Conservation (phyloP, 352 stramenopile genomes). For the Globisporangium irregulare region DNA sequence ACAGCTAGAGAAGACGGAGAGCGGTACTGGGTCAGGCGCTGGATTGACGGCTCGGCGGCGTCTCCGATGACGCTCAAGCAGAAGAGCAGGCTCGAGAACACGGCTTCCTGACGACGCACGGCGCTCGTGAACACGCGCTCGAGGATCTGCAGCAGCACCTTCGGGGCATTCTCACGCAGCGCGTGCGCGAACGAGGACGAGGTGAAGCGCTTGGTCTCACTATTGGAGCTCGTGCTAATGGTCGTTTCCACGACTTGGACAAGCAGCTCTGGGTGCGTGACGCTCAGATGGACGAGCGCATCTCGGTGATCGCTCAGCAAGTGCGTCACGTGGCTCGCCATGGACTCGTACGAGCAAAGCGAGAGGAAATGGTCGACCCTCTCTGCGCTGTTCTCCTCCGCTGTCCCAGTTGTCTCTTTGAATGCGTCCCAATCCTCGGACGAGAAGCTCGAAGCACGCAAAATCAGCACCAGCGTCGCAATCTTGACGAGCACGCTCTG, state of each 20-base stretch:
- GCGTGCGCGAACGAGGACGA: slow-evolving; percentile 48
- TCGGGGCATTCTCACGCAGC: slow-evolving; percentile 39
- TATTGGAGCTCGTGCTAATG: not conserved
- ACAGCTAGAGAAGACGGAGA: slow-evolving; percentile 12
- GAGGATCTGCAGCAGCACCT: slow-evolving; percentile 47
- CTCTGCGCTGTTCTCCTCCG: not conserved
- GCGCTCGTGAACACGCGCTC: slow-evolving; percentile 55
- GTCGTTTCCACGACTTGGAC: slow-evolving; percentile 22
- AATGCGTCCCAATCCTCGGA: slow-evolving; percentile 31
- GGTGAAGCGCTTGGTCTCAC: slow-evolving; percentile 14
- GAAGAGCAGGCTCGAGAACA: slow-evolving; percentile 49
- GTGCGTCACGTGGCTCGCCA: slow-evolving; percentile 33
- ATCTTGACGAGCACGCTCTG: slow-evolving; percentile 54
- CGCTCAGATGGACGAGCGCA: slow-evolving; percentile 49
- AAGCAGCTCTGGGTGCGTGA: slow-evolving; percentile 63
- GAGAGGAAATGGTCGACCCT: slow-evolving; percentile 5
- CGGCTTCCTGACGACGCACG: slow-evolving; percentile 48
- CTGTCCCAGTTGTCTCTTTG: not conserved
- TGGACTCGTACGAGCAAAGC: slow-evolving; percentile 35
- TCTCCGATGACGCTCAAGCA: slow-evolving; percentile 56
- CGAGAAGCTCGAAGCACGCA: slow-evolving; percentile 37
- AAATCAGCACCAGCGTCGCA: slow-evolving; percentile 59
- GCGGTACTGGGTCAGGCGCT: slow-evolving; percentile 26
- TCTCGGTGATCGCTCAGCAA: slow-evolving; percentile 43
- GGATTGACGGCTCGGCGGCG: slow-evolving; percentile 24